These are phyloP conservation scores for Cenchrus americanus DNA, from an alignment of 176 grass and related monocot genomes.

Conservation along the genomic window DNA sequence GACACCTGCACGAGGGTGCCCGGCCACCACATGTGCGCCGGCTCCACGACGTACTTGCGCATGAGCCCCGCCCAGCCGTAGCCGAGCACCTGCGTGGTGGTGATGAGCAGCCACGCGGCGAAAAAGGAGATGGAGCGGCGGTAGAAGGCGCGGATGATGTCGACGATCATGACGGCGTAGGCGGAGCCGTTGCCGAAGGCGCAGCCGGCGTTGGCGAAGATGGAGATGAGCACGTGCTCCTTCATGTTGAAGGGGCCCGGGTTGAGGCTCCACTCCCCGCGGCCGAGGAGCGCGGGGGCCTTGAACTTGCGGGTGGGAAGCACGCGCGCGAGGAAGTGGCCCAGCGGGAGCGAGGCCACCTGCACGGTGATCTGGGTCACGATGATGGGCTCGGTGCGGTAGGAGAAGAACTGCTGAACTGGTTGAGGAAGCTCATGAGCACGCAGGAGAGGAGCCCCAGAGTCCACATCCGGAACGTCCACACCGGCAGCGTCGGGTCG, in stretches of 20 bases:
- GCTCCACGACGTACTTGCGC: constrained; percentile 82
- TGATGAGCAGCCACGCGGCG: constrained; percentile 56
- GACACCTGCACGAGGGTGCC: constrained; percentile 84
- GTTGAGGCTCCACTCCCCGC: constrained; percentile 47
- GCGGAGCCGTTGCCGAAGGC: constrained; percentile 67
- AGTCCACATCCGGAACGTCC: constrained; percentile 83
- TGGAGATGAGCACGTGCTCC: constrained; percentile 87
- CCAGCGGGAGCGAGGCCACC: constrained; percentile 71
- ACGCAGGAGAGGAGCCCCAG: constrained; percentile 58
- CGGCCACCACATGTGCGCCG: constrained; percentile 94
- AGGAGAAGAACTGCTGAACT: constrained; percentile 93
- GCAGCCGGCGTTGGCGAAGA: constrained; percentile 74
- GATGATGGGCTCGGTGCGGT: constrained; percentile 68
- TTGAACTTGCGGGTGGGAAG: constrained; percentile 52
- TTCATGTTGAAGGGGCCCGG: constrained; percentile 88
- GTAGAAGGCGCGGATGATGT: constrained; percentile 78
- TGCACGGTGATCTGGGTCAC: constrained; percentile 75
- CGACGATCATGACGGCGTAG: constrained; percentile 68
- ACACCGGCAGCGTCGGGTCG: constrained; percentile 67
- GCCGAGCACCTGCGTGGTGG: constrained; percentile 79
- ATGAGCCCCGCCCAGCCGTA: constrained; percentile 91
- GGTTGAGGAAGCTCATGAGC: constrained; percentile 73
- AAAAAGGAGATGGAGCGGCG: constrained; percentile 62
- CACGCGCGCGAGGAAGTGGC: constrained; percentile 54
- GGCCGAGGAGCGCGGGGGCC: constrained; percentile 20